A percentile compares a stretch with the other conserved stretches of the same genome.
Conservation (phyloP, 805 yeast species). For the Saccharomycopsis schoenii region DNA sequence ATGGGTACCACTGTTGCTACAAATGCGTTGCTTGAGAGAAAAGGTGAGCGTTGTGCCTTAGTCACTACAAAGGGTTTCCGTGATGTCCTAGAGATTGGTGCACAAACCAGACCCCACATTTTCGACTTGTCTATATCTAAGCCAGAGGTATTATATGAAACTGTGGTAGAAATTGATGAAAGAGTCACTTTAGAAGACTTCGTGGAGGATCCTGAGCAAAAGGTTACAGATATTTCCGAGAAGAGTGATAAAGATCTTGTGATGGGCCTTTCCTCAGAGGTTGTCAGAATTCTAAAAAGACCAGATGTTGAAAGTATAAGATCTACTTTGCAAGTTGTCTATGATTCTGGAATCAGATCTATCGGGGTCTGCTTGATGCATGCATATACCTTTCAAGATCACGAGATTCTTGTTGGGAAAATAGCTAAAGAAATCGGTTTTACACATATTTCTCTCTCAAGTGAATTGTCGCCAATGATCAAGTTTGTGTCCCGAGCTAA, state of each 20-base stretch:
- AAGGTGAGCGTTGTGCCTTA: conserved; percentile 82
- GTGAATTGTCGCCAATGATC: conserved; percentile 68
- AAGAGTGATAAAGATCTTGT: conserved; percentile 28
- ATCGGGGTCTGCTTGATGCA: conserved; percentile 66
- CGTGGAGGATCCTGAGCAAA: conserved; percentile 56
- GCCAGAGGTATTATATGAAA: conserved; percentile 60
- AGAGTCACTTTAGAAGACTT: conserved; percentile 78
- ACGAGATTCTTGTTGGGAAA: conserved; percentile 49
- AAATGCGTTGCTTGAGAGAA: conserved; percentile 84
- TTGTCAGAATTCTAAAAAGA: conserved; percentile 42
- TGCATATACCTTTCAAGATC: conserved; percentile 62
- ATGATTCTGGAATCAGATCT: conserved; percentile 51
- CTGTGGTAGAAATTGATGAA: conserved; percentile 81
- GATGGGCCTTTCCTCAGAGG: conserved; percentile 60
- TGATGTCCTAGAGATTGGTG: conserved; percentile 77
- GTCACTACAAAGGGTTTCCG: conserved; percentile 82
- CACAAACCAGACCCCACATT: conserved; percentile 84
- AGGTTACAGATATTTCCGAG: conserved; percentile 19
- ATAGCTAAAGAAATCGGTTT: conserved; percentile 63
- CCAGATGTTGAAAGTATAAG: conserved; percentile 40
- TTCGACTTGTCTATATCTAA: conserved; percentile 73
- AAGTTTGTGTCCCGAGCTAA: conserved; percentile 67
- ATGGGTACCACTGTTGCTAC: conserved; percentile 97
- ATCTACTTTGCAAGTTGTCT: conserved; percentile 33
- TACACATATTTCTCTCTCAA: conserved; percentile 55